Conservation (phyloP, 2,329 filamentous ascomycete species). For the Fusarium setosum region DNA sequence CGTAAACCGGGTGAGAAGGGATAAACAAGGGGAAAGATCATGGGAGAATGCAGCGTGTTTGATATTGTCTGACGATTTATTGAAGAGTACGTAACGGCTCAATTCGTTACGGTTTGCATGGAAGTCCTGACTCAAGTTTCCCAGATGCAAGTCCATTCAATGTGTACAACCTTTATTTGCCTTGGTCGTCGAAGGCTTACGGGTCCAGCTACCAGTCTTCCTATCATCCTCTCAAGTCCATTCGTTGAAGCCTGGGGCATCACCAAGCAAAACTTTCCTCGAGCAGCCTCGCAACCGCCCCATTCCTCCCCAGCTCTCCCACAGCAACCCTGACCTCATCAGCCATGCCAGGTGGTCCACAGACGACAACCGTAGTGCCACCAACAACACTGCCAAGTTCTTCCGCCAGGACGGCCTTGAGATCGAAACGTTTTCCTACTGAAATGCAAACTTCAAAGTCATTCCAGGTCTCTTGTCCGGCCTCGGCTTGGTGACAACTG, state of each 20-base stretch:
- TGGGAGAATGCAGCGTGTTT: too few relatives aligned
- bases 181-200: too few relatives aligned
- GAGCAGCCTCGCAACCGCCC: not conserved
- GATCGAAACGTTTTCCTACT: not conserved
- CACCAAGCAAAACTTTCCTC: conserved; percentile 9
- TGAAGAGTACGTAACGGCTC: too few relatives aligned
- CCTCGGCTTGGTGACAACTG: not conserved
- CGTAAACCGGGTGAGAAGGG: conserved; percentile 7
- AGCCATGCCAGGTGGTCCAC: not conserved
- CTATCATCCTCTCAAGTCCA: too few relatives aligned
- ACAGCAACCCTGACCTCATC: conserved; percentile 1
- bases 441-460: not conserved
- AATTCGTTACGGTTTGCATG: too few relatives aligned
- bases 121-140: too few relatives aligned
- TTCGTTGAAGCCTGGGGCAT: too few relatives aligned
- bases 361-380: conserved; percentile 6
- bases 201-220: too few relatives aligned
- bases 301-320: not conserved
- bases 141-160: too few relatives aligned
- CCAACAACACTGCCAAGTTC: not conserved
- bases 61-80: too few relatives aligned
- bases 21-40: too few relatives aligned
- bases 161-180: too few relatives aligned
- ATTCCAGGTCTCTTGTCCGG: not conserved
- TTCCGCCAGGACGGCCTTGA: not conserved